phyloP scores from a whole-genome alignment of 2,329 filamentous ascomycete genomes.

The Colletotrichum acutatum region DNA sequence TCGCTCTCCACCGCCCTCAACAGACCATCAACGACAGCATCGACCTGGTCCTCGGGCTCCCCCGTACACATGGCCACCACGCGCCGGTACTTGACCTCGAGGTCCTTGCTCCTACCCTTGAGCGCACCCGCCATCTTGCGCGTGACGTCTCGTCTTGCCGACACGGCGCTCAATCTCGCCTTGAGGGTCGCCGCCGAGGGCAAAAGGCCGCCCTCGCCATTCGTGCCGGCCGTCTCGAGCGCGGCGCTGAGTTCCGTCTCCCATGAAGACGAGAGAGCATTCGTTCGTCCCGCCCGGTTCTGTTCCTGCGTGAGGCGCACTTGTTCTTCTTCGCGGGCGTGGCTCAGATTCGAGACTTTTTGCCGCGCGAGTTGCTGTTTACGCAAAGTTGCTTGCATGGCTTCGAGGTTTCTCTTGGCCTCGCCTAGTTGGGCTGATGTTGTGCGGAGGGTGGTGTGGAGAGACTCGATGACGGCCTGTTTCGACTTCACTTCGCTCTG shows the following conservation, averaged over 20 bases:
- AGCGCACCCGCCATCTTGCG: constrained; percentile 76
- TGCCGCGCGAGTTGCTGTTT: constrained; percentile 74
- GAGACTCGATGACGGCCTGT: constrained; percentile 83
- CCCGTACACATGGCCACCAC: constrained; percentile 90
- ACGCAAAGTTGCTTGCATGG: constrained; percentile 72
- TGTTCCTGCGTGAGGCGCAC: constrained; percentile 56
- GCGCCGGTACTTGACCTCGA: constrained; percentile 88
- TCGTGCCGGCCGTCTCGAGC: constrained; percentile 49
- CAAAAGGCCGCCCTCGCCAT: constrained; percentile 56
- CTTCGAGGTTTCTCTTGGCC: constrained; percentile 78
- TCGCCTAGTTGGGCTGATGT: constrained; percentile 83
- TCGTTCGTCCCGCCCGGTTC: constrained; percentile 48
- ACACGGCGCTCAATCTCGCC: constrained; percentile 77
- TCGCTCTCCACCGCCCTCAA: constrained; percentile 93
- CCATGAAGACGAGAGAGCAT: constrained; percentile 62
- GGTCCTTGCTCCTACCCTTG: constrained; percentile 81
- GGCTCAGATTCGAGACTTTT: constrained; percentile 81
- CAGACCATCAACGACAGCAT: constrained; percentile 81
- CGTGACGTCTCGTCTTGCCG: constrained; percentile 74
- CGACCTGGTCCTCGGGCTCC: constrained; percentile 81
- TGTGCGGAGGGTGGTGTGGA: constrained; percentile 83
- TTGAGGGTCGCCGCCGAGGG: constrained; percentile 71
- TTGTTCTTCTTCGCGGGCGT: constrained; percentile 78
- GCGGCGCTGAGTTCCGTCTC: constrained; percentile 64
- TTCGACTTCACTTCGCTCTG: constrained; percentile 84